Percentiles rank a stretch among this genome's conserved stretches.
Conservation (phyloP, 164 flowering plant genomes). For the Brasenia schreberi region DNA sequence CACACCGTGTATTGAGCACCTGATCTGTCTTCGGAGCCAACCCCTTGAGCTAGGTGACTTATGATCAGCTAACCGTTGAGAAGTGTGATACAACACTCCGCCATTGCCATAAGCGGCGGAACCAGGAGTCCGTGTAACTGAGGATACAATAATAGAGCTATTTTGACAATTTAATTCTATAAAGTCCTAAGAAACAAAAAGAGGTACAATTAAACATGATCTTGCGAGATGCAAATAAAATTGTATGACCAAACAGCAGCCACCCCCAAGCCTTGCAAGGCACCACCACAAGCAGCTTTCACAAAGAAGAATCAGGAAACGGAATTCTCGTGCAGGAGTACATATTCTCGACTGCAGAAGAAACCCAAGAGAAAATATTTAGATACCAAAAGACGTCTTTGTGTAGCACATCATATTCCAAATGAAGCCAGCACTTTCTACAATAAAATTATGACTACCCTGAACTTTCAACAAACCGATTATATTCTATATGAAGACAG, state of each 20-base stretch:
- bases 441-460: not conserved
- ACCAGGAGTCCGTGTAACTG: too few relatives aligned
- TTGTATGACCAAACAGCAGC: not conserved
- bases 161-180: too few relatives aligned
- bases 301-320: conserved; percentile 1
- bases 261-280: not conserved
- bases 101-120: too few relatives aligned
- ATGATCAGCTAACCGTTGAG: too few relatives aligned
- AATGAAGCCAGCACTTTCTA: too few relatives aligned
- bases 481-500: not conserved
- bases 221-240: not conserved
- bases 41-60: too few relatives aligned
- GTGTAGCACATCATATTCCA: too few relatives aligned
- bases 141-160: too few relatives aligned
- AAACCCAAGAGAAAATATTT: conserved; percentile 1
- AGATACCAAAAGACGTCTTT: not conserved
- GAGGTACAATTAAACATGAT: not conserved
- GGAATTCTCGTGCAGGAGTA: conserved; percentile 31
- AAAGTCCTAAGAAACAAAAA: not conserved
- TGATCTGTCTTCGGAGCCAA: too few relatives aligned
- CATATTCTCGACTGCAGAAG: conserved; percentile 64
- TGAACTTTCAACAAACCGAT: not conserved
- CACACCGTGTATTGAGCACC: too few relatives aligned
- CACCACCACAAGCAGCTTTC: not conserved
- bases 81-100: too few relatives aligned